These are phyloP conservation scores for Aspergillus avenaceus DNA, from an alignment of 495 filamentous ascomycete genomes.

Conservation along the genomic window DNA sequence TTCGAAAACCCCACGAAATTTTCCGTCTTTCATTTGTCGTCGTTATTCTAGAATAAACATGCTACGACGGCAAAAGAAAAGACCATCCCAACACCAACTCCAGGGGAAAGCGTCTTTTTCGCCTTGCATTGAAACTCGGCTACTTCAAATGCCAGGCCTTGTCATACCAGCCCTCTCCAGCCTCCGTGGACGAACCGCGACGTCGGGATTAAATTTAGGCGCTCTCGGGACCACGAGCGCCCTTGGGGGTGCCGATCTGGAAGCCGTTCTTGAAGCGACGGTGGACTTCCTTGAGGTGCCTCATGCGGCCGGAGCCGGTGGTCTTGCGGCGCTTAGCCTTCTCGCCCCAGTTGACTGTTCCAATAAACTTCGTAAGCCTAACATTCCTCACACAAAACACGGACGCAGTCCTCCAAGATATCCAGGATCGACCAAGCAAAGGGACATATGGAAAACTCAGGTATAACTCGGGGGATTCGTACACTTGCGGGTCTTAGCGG, in stretches of 20 bases:
- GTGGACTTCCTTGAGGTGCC: constrained; percentile 83
- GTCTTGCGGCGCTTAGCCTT: constrained; percentile 99
- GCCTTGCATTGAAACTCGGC: constrained; percentile 35
- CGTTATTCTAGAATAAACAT: constrained; percentile 22
- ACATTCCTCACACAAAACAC: constrained; percentile 3
- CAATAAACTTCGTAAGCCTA: constrained; percentile 28
- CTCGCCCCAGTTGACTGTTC: constrained; percentile 95
- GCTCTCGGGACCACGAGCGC: constrained; percentile 62
- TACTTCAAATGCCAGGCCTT: constrained; percentile 42
- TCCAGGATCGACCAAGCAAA: constrained; percentile 12
- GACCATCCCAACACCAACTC: constrained; percentile 39
- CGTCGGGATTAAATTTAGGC: constrained; percentile 40
- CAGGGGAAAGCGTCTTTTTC: constrained; percentile 37
- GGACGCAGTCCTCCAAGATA: constrained; percentile 4
- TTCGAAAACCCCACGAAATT: constrained; percentile 20
- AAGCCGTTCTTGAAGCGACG: constrained; percentile 95
- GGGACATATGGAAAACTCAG: background rate
- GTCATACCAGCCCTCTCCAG: constrained; percentile 45
- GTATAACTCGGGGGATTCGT: constrained; percentile 50
- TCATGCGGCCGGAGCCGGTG: constrained; percentile 89
- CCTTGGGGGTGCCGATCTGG: constrained; percentile 84
- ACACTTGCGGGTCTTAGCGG: constrained; percentile 97
- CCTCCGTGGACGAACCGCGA: constrained; percentile 44
- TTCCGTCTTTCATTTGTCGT: constrained; percentile 24
- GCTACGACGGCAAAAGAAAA: constrained; percentile 28